Evolutionary conservation across 768 basidiomycete genomes (phyloP), one percentile per base, ranked within the genome.

Genomic region (Xerocomus potaroensis): DNA sequence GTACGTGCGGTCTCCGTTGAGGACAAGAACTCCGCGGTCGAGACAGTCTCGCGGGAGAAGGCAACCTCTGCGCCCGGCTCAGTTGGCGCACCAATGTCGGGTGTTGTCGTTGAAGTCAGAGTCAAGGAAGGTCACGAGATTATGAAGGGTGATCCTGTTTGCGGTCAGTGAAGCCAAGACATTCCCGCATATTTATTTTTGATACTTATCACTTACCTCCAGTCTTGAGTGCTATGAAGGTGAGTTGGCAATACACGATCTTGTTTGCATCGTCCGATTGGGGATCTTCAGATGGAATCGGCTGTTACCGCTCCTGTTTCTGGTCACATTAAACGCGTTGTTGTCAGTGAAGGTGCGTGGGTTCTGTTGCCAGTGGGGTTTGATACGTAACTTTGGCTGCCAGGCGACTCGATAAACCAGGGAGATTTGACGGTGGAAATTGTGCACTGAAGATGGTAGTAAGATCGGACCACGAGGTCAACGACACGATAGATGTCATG

Each of bases 151-250:
- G 96, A 99, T 72, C 93, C 95, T 48, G 73, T 97, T 54, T 88
- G 88, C 68, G 83, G 87, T 88, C 67, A 70, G 84, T 80, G 34
- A 45, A 49, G 46, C 30, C 44, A 46, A 40, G 36, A 18, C 35
- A 3, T 43, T n/a, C 45, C n/a, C 16, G 42, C 63, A 45, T 55
- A 64, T 51, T 60, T 50, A 19, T 47, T 37, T 27, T 50, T 64
- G 39, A 60, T 27, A 39, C 40, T 32, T 7, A 23, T 49, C 23
- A 15, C 45, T 27, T 49, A 40, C 48, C 37, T 57, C 26, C 58
- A 88, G 91, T 97, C 50, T 73, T 96, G 69, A 93, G 90, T 66
- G 95, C 95, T 14, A 97, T 97, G 95, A 94, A 95, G 86, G 90
- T 79, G 58, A 68, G 78, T 60, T 50, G 47, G 27, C 45, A 14